Evolutionary conservation across 208 protist genomes (phyloP).

Genomic region (Naegleria fowleri): DNA sequence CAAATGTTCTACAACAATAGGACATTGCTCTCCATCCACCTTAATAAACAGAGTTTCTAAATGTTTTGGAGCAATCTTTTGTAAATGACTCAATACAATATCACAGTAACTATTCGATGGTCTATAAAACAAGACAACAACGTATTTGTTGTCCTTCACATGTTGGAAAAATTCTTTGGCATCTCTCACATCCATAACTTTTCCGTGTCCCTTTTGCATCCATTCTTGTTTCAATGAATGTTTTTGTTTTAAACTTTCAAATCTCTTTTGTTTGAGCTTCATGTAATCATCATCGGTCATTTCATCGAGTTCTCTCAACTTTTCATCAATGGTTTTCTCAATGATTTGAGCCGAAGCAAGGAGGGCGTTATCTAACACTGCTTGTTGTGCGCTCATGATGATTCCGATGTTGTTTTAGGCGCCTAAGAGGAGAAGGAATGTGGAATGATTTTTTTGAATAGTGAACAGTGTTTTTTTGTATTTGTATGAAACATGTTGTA

Average conservation of each 20-base stretch:
- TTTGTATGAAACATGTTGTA: too few species aligned
- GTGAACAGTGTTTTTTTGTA: too few species aligned
- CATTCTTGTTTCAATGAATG: background rate
- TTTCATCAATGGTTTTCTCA: background rate
- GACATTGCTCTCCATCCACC: conserved; percentile 39
- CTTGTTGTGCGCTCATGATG: too few species aligned
- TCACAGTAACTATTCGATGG: background rate
- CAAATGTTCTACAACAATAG: conserved; percentile 37
- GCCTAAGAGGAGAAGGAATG: too few species aligned
- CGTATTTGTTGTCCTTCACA: background rate
- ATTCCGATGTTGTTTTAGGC: too few species aligned
- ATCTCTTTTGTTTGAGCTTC: background rate
- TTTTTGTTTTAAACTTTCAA: background rate
- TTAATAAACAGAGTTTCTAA: conserved; percentile 29
- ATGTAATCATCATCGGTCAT: background rate
- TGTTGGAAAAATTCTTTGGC: background rate
- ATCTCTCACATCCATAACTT: background rate
- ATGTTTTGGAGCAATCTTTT: background rate
- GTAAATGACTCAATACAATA: background rate
- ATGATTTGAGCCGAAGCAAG: background rate
- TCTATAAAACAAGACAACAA: background rate
- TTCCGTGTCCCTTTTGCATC: background rate
- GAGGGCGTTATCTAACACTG: background rate
- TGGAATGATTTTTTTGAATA: too few species aligned
- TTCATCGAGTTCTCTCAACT: background rate